Base-by-base conservation (phyloP, 2,329 filamentous ascomycete species). In the Fusarium fracticaudum region DNA sequence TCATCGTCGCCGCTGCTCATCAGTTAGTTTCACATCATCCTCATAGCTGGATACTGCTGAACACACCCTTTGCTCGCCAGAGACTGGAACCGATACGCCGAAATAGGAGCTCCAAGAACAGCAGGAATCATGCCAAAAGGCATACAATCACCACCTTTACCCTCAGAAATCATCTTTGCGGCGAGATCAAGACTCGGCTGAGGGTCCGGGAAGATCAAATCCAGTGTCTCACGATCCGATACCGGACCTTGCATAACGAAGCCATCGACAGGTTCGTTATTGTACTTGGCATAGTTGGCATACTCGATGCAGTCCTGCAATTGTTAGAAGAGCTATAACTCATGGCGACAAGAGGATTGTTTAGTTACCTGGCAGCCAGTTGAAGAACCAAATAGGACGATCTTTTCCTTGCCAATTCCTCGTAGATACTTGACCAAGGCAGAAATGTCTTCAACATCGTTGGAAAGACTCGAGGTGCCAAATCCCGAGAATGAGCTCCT, bases 231-330 rank as follows among this genome's bases (percentile, higher is more conserved):
- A 37, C 94, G 87, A 80, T 98, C 94, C 4, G 91, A 94, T 8
- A 95, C 91, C 1, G 93, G 91, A 0, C 92, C 94, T 81, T 97
- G 95, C 62, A 98, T 84, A 50, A 98, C 92, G 55, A 91, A 91
- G 41, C 92, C 95, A 68, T 96, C 90, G 4, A 97, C 84, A 0
- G 89, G 88, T 18, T 88, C 83, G 45, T 83, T 81, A 11, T 78
- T 77, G 41, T 85, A 77, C 71, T 84, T 84, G 55, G 80, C 79
- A 31, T 84, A 84, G 60, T 85, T 81, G 26, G 83, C 83, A 64
- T 90, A 91, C 72, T 87, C 87, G 81, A 90, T 87, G 69, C 86
- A 89, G 75, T 90, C 89, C 87, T 90, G 53, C 20, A 22, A 24
- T 41, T 48, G 33, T 75, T 24, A 75, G 43, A 37, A 58, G 29